phyloP scores from a whole-genome alignment of 2,329 filamentous ascomycete species.

The Aspergillus amoenus region DNA sequence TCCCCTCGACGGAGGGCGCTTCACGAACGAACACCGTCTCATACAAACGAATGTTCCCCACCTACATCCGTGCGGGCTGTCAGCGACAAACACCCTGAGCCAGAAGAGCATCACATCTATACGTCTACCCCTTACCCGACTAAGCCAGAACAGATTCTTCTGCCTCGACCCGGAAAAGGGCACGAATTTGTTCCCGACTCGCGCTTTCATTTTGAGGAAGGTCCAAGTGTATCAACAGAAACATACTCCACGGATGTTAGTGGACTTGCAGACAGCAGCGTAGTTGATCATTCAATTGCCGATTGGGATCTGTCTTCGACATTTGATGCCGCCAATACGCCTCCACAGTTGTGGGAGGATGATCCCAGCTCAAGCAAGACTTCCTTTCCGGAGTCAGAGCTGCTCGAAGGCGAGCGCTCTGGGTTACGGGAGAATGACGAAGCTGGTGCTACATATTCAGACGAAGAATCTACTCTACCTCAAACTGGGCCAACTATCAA shows the following conservation, averaged over 20 bases:
- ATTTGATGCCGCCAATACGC: conserved; percentile 35
- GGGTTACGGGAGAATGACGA: conserved; percentile 21
- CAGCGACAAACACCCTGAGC: conserved; percentile 26
- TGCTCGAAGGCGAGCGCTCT: conserved; percentile 22
- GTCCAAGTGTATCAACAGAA: conserved; percentile 28
- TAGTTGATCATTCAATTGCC: conserved; percentile 27
- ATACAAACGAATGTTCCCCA: conserved; percentile 44
- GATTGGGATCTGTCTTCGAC: conserved; percentile 41
- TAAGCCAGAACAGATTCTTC: conserved; percentile 46
- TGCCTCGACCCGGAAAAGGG: conserved; percentile 42
- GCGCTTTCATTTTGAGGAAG: conserved; percentile 33
- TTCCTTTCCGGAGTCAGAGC: conserved; percentile 30
- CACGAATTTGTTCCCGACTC: conserved; percentile 33
- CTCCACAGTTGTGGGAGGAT: conserved; percentile 40
- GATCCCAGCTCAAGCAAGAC: conserved; percentile 40
- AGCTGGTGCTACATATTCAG: conserved; percentile 29
- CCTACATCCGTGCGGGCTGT: conserved; percentile 39
- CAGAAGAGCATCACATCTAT: conserved; percentile 41
- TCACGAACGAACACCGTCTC: conserved; percentile 47
- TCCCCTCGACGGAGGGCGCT: conserved; percentile 43
- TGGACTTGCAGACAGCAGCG: conserved; percentile 25
- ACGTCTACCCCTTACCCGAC: conserved; percentile 47
- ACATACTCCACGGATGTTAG: conserved; percentile 31
- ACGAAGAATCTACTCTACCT: conserved; percentile 34
- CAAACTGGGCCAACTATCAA: conserved; percentile 40